Base-by-base conservation (phyloP, 2,329 filamentous ascomycete species). In the Xylariaceae sp. region DNA sequence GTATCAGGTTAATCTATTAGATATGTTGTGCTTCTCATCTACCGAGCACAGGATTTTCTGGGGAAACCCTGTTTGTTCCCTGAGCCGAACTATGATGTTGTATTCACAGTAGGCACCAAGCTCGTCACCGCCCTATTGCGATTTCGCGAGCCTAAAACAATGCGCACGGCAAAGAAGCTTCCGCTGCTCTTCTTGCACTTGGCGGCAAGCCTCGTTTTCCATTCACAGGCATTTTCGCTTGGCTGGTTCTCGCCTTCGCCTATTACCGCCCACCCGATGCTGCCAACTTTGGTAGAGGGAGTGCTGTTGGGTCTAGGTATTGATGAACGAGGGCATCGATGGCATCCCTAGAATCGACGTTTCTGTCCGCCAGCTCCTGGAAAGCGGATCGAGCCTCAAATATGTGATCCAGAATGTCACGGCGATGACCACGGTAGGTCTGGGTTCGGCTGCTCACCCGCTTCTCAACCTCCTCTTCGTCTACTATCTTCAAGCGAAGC, bases 361-460 rank as follows among this genome's bases (percentile, higher is more conserved):
- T 39, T 1, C 9, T 16, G 3, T 51, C 43, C 15, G 59, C 58
- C 18, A 61, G 44, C 5, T 5, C 18, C 15, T 15, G 3, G 11
- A 64, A 49, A 11, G 23, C 54, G 4, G 1, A 6, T 9, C 21
- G 13, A 3, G 59, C 58, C 1, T 21, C 16, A 15, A 63, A 55
- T 18, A 67, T 40, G 18, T 59, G 53, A 2, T 33, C 24, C 3
- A 64, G 8, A 2, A 65, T 7, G 0, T 29, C 35, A 2, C 51
- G 40, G 15, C 62, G 62, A 2, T 67, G 53, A 1, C 37, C 4
- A 1, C 62, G 57, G 50, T 55, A 66, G n/a, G 32, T 32, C 50
- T 61, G 60, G 1, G 60, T 64, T 10, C 41, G 41, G 3, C 13
- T 3, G 20, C 43, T 56, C 1, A 61, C 60, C 2, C 54, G 49